phyloP scores from a whole-genome alignment of 805 yeast genomes.

The Lachancea kluyveri region DNA sequence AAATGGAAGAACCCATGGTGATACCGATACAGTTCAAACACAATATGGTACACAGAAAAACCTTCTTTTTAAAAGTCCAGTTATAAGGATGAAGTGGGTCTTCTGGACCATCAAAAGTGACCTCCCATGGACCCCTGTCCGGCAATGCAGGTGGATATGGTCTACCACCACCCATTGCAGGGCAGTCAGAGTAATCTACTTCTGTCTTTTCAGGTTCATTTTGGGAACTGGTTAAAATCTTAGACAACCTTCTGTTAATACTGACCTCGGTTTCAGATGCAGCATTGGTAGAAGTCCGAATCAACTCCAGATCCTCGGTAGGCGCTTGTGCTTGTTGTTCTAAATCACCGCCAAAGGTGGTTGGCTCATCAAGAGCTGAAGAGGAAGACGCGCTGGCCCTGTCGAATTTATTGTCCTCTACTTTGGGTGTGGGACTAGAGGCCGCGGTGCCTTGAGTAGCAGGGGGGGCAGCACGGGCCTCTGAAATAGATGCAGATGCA shows the following conservation, averaged over 20 bases:
- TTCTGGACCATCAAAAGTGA: constrained; percentile 67
- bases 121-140: constrained; percentile 49
- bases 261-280: constrained; percentile 20
- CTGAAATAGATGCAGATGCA: constrained; percentile 1
- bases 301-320: constrained; percentile 8
- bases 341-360: too few relatives aligned
- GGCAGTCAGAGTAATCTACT: constrained; percentile 34
- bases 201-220: constrained; percentile 22
- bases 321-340: too few relatives aligned
- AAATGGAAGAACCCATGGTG: constrained; percentile 81
- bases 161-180: constrained; percentile 63
- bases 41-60: constrained; percentile 37
- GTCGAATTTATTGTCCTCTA: constrained; percentile 3
- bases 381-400: too few relatives aligned
- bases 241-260: constrained; percentile 33
- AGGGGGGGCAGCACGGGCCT: background rate
- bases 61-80: constrained; percentile 52
- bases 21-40: constrained; percentile 47
- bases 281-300: constrained; percentile 11
- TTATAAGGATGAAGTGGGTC: constrained; percentile 82
- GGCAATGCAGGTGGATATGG: constrained; percentile 59
- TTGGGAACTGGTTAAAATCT: constrained; percentile 37
- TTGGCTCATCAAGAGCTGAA: too few relatives aligned
- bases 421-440: background rate
- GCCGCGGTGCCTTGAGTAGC: constrained; percentile 1